Evolutionary conservation across 148 eudicot species (phyloP), one percentile per base, ranked within the genome.

Genomic region (Salicornia ramosissima): DNA sequence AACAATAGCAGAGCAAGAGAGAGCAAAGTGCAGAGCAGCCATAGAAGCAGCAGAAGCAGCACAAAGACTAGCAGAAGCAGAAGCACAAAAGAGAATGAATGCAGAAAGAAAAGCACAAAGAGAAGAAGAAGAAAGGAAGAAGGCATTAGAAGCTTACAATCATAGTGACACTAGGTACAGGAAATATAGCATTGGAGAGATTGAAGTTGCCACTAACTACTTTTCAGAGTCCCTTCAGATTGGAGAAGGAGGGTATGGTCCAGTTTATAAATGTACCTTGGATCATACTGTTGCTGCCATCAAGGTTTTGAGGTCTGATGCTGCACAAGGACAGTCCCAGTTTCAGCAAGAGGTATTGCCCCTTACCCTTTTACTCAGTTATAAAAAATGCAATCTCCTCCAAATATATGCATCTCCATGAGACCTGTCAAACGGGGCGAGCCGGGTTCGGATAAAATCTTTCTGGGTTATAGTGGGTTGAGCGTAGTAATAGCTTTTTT

Each of bases 181-280:
- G 71, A 83, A 64, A 64, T 91, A 88, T 66, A 47, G 80, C 55
- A 83, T 86, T 39, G 87, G 81, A 33, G 90, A 91, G 29, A 88
- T 91, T 14, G 91, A 91, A 74, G 63, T 51, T 29, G 97, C 97
- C 1, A 91, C 91, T 0, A 80, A 82, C 2, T 65, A 69, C 72
- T 88, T 91, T 54, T 40, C 87, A 1, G 84, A 78, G 1, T 74
- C 83, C 0, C 86, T 67, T 36, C 85, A 86, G 77, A 81, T 91
- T 15, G 97, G 97, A 19, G 91, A 88, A 82, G 97, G 97, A 26
- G 91, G 97, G 31, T 91, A 91, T 71, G 97, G 97, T 26, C 97
- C 97, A 0, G 97, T 91, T 9, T 91, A 75, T 53, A 85, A 75
- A 71, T 72, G 88, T 63, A 72, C 46, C 45, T 83, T 91, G 65